Base-by-base conservation (phyloP, 1,284 basidiomycete species). In the Ceratobasidium sp. region DNA sequence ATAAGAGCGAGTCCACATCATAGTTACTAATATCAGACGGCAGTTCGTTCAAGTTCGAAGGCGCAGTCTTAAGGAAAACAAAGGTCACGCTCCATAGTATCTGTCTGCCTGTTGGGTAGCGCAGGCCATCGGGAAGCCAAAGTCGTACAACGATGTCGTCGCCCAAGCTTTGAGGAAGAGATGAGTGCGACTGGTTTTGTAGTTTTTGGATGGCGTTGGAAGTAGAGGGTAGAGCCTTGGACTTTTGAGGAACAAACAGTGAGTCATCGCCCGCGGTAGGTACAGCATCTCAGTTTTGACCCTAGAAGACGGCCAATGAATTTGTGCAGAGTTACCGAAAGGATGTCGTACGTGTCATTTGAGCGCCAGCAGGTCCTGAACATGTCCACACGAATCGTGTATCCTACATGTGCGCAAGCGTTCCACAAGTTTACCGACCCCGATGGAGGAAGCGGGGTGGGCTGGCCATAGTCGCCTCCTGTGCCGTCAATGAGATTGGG, bases 201-300 rank as follows among this genome's bases (percentile, higher is more conserved):
- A 17, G 13, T 31, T 54, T 54, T 27, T 22, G 17, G 8, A 27
- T 31, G 13, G 47, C 22, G 22, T 22, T 15, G n/a, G 12, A 3
- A n/a, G 29, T 13, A 15, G 52, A 34, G n/a, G 29, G 5, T 25
- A 13, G 29, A 17, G 52, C 10, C n/a, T 54, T 54, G 22, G 52
- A 34, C 27, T 54, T 54, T 34, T 38, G 29, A 8, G 52, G 52
- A 17, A 54, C 29, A 32, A 17, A 32, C n/a, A 54, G 25, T 25
- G 52, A 3, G 29, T 34, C 5, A 25, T 54, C 8, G 52, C 35
- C 15, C 52, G 52, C n/a, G 52, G 52, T 32, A 54, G 31, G 29
- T 54, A 54, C 17, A 54, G 29, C 4, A 54, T 54, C n/a, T 54
- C 52, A 34, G 52, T 34, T 31, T 54, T 54, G 13, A 54, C 52